phyloP scores from a whole-genome alignment of 148 eudicot genomes.

The Arbutus unedo region DNA sequence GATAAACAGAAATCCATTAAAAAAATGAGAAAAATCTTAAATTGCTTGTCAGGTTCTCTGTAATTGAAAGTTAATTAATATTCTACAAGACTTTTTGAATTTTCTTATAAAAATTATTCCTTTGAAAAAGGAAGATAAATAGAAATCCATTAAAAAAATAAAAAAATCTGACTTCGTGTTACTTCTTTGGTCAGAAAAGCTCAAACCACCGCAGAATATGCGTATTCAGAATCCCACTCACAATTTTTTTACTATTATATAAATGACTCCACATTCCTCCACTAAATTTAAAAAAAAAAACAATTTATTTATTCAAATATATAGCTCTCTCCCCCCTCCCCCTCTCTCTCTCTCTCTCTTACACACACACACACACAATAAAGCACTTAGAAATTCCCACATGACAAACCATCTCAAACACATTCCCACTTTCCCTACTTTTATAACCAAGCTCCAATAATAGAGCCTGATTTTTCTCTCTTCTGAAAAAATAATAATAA shows the following conservation, averaged over 20 bases:
- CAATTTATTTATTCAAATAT: neutral
- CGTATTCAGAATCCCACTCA: neutral
- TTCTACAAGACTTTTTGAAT: neutral
- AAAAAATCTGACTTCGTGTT: slow-evolving; percentile 4
- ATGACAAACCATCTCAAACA: slow-evolving; percentile 19
- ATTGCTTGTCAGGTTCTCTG: neutral
- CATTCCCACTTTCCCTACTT: slow-evolving; percentile 35
- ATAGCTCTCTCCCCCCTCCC: slow-evolving; percentile 15
- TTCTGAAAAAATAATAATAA: slow-evolving; percentile 3
- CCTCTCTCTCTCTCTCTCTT: slow-evolving; percentile 4
- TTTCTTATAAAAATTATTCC: neutral
- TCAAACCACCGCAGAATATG: slow-evolving; percentile 7
- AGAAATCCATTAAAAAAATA: slow-evolving; percentile 2
- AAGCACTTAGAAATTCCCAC: slow-evolving; percentile 26
- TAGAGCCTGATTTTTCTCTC: slow-evolving; percentile 19
- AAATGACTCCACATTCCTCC: neutral
- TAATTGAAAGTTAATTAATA: neutral
- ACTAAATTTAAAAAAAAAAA: neutral
- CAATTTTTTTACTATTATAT: neutral
- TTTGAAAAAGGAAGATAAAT: neutral
- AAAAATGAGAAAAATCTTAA: neutral
- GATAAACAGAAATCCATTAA: slow-evolving; percentile 7
- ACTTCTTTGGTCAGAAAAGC: slow-evolving; percentile 18
- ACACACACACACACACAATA: slow-evolving; percentile 14
- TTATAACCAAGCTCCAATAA: slow-evolving; percentile 27